Conservation (phyloP, 768 basidiomycete species). For the Hortiboletus campestris region DNA sequence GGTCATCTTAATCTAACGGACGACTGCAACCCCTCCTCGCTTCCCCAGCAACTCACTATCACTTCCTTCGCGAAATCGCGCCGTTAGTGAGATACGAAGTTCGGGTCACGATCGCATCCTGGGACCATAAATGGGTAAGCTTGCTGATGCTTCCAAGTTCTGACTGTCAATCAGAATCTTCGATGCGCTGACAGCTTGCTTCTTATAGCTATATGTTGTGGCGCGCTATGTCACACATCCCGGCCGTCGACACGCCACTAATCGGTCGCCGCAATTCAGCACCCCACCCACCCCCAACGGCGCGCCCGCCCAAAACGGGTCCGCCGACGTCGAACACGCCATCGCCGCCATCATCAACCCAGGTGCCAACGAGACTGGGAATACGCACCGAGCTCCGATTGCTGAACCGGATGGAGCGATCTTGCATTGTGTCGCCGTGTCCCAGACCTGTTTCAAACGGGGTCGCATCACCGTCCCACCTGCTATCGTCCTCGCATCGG, state of each 20-base stretch:
- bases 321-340: constrained; percentile 12
- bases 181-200: not conserved
- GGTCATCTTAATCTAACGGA: not conserved
- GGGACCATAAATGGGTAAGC: constrained; percentile 81
- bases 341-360: constrained; percentile 9
- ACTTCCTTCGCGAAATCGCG: constrained; percentile 70
- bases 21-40: not conserved
- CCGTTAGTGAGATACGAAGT: constrained; percentile 63
- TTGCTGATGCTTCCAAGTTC: not conserved
- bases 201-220: constrained; percentile 55
- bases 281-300: constrained; percentile 24
- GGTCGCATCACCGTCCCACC: constrained; percentile 76
- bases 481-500: constrained; percentile 53
- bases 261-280: constrained; percentile 25
- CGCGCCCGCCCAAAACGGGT: constrained; percentile 1
- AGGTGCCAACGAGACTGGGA: not conserved
- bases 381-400: constrained; percentile 5
- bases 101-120: constrained; percentile 51
- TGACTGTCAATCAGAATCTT: not conserved
- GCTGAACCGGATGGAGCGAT: constrained; percentile 47
- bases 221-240: constrained; percentile 62
- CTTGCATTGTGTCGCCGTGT: constrained; percentile 62
- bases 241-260: constrained; percentile 13
- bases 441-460: constrained; percentile 65
- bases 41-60: constrained; percentile 57